These are phyloP conservation scores for Botryotinia calthae DNA, from an alignment of 2,329 filamentous ascomycete genomes.

Conservation along the genomic window DNA sequence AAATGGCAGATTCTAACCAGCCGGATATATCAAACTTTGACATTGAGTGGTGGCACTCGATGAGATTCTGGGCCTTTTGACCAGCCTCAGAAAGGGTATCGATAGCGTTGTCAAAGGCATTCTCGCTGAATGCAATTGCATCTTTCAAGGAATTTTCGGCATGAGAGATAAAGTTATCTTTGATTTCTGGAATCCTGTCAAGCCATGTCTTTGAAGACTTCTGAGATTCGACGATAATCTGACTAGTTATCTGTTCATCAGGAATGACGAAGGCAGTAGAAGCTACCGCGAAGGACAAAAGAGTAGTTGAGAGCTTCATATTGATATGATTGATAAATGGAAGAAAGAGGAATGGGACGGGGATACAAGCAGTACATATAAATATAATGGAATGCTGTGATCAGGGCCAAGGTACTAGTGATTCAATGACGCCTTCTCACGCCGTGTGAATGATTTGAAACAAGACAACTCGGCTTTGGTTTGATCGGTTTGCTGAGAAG, in stretches of 20 bases:
- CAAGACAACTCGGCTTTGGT: not conserved
- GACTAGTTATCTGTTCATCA: slow-evolving; percentile 47
- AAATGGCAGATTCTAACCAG: slow-evolving; percentile 39
- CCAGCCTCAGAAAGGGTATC: slow-evolving; percentile 28
- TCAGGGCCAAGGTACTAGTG: not conserved
- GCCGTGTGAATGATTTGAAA: not conserved
- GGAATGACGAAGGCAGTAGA: slow-evolving; percentile 53
- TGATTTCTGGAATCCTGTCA: slow-evolving; percentile 39
- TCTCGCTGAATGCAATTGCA: slow-evolving; percentile 31
- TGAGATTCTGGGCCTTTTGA: slow-evolving; percentile 28
- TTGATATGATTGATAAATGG: slow-evolving; percentile 24
- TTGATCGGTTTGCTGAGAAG: not conserved
- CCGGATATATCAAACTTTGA: slow-evolving; percentile 37
- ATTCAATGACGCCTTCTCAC: slow-evolving; percentile 16
- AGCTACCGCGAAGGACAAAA: slow-evolving; percentile 50
- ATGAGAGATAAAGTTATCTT: slow-evolving; percentile 33
- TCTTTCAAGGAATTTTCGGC: slow-evolving; percentile 34
- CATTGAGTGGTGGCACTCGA: slow-evolving; percentile 37
- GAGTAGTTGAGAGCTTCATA: slow-evolving; percentile 42
- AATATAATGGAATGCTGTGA: slow-evolving; percentile 12
- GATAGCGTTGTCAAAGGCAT: slow-evolving; percentile 38
- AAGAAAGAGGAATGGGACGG: slow-evolving; percentile 6
- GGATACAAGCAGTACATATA: not conserved
- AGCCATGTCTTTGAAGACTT: slow-evolving; percentile 34
- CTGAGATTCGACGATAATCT: slow-evolving; percentile 43